Evolutionary conservation across 164 flowering plant species (phyloP), one percentile per base, ranked within the genome.

Genomic region (Magnolia kwangsiensis): DNA sequence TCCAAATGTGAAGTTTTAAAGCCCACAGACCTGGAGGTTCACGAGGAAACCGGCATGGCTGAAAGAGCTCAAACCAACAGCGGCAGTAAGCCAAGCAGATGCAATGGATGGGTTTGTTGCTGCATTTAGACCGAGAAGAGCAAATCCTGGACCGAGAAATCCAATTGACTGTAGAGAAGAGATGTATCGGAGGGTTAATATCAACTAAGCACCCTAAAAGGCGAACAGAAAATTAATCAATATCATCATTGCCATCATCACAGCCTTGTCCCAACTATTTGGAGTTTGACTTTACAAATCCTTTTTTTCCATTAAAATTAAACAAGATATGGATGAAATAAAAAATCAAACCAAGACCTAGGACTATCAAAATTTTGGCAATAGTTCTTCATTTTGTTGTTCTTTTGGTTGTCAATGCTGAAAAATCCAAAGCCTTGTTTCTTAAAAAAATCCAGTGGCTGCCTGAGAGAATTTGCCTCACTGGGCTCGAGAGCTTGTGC

Each of bases 1-100:
- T 61, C 16, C 63, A 74, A 2, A 49, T 20, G 37, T 50, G 51
- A 73, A 58, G 3, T 65, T 58, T 66, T 31, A 50, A 68, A 67
- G 63, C 50, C 13, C n/a, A 72, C 87, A 24, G 72, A 96, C 99
- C 96, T 96, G 99, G 80, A 96, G 86, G 77, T 95, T 95, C 75
- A 95, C 98, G 81, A 93, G 98, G 83, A 95, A 95, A 75, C 98
- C 99, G 68, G 88, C 91, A 71, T 93, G 98, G 82, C 99, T 90
- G 82, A 96, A 96, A 64, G 99, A 86, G 81, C 89, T 96, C 76
- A 96, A 82, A 69, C 92, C 98, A 75, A 93, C 90, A 55, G 99
- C 98, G 79, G 87, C 72, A 27, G 96, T 90, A 64, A 93, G 95
- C 99, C 99, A 96, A 59, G 89, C 92, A 82, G 98, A 91, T 74